Evolutionary conservation across 1,284 basidiomycete species (phyloP).

Genomic region (Ceratobasidium sp.): DNA sequence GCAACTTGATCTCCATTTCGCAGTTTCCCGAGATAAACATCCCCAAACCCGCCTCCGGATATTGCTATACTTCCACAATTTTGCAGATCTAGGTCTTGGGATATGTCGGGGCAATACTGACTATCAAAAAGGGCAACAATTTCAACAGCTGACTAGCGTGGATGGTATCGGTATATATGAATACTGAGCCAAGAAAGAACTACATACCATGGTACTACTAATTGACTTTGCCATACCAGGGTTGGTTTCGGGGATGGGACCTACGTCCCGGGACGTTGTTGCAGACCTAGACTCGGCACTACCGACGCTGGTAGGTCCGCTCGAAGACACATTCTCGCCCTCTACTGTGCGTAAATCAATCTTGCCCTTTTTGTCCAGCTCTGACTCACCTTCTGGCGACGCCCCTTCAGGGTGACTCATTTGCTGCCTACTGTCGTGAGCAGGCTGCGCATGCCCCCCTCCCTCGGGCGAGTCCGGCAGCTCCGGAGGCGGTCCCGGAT

Average conservation of each 20-base stretch:
- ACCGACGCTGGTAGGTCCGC: too few species aligned
- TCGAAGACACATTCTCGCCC: too few species aligned
- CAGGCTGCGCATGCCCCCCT: background rate
- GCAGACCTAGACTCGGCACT: too few species aligned
- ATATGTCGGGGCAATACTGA: background rate
- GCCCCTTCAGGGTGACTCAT: background rate
- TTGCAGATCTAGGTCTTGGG: background rate
- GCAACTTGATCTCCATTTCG: background rate
- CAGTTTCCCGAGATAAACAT: conserved; percentile 1
- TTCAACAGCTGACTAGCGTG: background rate
- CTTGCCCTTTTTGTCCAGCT: too few species aligned
- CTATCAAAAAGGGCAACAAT: background rate
- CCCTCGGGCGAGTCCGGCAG: background rate
- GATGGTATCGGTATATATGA: background rate
- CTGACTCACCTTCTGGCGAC: too few species aligned
- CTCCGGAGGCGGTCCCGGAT: background rate
- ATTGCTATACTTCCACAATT: background rate
- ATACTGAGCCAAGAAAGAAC: background rate
- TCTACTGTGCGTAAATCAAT: too few species aligned
- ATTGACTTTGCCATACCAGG: background rate
- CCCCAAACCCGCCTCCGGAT: conserved; percentile 2
- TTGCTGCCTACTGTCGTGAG: background rate
- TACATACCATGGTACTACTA: conserved; percentile 3
- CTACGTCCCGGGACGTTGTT: too few species aligned
- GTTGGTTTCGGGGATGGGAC: too few species aligned